Conservation (phyloP, 2,329 filamentous ascomycete species). For the Claviceps digitariae region DNA sequence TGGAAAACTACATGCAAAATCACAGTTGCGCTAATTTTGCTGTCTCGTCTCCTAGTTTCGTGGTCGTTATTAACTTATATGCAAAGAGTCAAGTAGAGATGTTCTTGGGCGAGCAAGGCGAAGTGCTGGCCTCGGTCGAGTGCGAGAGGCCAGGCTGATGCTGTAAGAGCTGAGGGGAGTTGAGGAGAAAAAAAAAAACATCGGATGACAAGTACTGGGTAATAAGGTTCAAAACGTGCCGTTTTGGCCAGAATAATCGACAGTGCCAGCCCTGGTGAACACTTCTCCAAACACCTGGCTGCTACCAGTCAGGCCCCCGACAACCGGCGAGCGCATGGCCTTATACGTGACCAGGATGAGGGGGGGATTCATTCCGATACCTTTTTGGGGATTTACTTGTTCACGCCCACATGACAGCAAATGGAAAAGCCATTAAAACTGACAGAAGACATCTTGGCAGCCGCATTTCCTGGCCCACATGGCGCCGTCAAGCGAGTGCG, state of each 20-base stretch:
- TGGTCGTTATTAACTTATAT: neutral
- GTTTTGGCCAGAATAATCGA: too few relatives aligned
- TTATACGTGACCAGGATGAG: neutral
- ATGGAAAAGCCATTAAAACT: neutral
- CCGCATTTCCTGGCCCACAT: constrained; percentile 4
- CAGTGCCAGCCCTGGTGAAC: neutral
- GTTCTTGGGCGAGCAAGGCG: neutral
- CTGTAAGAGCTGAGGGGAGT: neutral
- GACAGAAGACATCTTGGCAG: neutral
- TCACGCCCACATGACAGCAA: neutral
- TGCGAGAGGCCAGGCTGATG: neutral
- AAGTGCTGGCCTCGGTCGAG: neutral
- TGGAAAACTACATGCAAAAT: neutral
- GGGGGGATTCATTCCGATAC: neutral
- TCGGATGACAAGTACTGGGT: neutral
- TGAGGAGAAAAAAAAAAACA: neutral
- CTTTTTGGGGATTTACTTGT: neutral
- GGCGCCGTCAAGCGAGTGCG: constrained; percentile 4
- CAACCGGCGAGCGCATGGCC: neutral
- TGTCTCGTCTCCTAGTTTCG: neutral
- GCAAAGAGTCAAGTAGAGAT: neutral
- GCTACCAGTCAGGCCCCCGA: neutral
- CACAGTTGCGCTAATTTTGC: neutral
- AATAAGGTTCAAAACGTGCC: too few relatives aligned
- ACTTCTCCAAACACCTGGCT: neutral